Conservation (phyloP, 805 yeast species). For the Pichia occidentalis region DNA sequence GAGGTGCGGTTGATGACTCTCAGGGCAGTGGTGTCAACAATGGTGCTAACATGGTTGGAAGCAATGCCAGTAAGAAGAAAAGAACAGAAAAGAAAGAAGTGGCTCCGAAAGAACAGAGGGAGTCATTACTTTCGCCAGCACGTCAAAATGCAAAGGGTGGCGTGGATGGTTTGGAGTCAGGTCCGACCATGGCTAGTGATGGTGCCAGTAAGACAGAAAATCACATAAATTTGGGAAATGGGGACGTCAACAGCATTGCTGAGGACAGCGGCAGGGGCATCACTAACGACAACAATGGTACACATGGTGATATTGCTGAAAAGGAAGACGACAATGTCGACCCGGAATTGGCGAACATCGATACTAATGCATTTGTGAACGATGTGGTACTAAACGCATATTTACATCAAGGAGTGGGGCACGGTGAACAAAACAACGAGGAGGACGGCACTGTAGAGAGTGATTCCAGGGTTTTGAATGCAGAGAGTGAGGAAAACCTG, state of each 20-base stretch:
- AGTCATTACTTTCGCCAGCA: neutral
- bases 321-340: conserved; percentile 36
- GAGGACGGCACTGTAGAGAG: too few species aligned
- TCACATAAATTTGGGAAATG: too few species aligned
- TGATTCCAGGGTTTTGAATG: conserved; percentile 19
- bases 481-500: conserved; percentile 27
- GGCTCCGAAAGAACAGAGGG: neutral
- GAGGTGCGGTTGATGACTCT: conserved; percentile 6
- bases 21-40: neutral
- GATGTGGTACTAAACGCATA: conserved; percentile 65
- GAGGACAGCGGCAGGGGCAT: too few species aligned
- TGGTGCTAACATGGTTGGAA: too few species aligned
- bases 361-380: conserved; percentile 45
- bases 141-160: conserved; percentile 18
- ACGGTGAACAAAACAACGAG: neutral
- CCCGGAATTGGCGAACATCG: conserved; percentile 48
- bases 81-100: neutral
- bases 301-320: too few species aligned
- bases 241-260: too few species aligned
- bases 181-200: too few species aligned
- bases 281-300: too few species aligned
- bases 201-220: too few species aligned
- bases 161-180: too few species aligned
- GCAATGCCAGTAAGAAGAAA: neutral
- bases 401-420: conserved; percentile 24